Percentiles rank a stretch among this genome's conserved stretches.
These are phyloP conservation scores for Gossypium trilobum DNA, from an alignment of 441 rosid genomes.

Conservation along the genomic window DNA sequence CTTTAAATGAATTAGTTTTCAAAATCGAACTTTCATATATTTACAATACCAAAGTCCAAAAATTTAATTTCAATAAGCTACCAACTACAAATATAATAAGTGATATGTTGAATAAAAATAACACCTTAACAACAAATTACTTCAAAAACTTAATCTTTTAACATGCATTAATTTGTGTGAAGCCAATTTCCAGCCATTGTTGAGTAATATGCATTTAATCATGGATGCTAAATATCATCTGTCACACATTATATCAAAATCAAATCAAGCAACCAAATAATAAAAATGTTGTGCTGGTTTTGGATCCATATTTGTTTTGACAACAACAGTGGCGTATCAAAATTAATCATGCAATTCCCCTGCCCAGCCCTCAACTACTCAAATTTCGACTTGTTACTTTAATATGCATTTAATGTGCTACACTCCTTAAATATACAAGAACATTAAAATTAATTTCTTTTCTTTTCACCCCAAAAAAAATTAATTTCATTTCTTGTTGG, in stretches of 20 bases:
- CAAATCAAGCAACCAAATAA: not conserved
- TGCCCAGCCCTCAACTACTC: not conserved
- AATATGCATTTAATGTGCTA: not conserved
- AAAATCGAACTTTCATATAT: too few relatives aligned
- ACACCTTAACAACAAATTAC: too few relatives aligned
- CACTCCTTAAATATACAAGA: not conserved
- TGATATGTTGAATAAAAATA: too few relatives aligned
- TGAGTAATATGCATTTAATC: conserved; percentile 2
- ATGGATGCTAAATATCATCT: not conserved
- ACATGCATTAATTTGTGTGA: too few relatives aligned
- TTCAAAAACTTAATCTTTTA: too few relatives aligned
- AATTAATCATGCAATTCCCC: not conserved
- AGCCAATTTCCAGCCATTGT: not conserved
- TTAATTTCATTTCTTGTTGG: too few relatives aligned
- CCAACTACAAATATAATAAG: too few relatives aligned
- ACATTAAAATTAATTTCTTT: too few relatives aligned
- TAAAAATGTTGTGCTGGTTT: not conserved
- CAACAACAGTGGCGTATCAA: not conserved
- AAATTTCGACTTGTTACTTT: not conserved
- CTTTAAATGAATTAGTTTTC: too few relatives aligned
- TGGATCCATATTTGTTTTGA: not conserved
- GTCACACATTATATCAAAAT: not conserved
- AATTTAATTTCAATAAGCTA: too few relatives aligned
- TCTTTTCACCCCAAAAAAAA: too few relatives aligned
- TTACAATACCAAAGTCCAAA: too few relatives aligned